Evolutionary conservation across 2,329 filamentous ascomycete species (phyloP).

Genomic region (Aspergillus sp.): DNA sequence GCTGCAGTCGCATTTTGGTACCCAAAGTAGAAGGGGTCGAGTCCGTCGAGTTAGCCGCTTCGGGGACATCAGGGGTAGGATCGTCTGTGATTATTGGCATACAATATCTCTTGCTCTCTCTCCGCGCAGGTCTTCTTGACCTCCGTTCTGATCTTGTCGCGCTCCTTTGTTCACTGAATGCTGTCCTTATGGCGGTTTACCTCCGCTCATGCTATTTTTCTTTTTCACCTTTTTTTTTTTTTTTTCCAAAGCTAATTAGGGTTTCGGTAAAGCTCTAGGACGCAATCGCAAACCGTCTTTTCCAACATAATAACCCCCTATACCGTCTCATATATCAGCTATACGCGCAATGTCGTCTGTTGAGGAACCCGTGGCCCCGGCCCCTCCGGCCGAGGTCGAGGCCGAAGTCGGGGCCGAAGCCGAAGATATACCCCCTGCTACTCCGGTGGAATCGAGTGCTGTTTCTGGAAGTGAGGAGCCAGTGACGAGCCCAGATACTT

Average conservation of each 20-base stretch:
- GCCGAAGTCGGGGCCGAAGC: constrained; percentile 30
- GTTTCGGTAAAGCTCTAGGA: neutral
- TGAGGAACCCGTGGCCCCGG: constrained; percentile 31
- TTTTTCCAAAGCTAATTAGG: constrained; percentile 5
- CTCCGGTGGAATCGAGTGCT: constrained; percentile 33
- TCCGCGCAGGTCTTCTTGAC: neutral
- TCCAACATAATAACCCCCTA: neutral
- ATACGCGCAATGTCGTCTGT: constrained; percentile 32
- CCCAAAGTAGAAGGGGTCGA: constrained; percentile 2
- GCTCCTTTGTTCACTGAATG: neutral
- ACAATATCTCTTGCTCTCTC: neutral
- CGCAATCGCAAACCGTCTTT: neutral
- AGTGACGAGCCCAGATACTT: constrained; percentile 35
- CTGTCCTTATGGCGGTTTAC: constrained; percentile 6
- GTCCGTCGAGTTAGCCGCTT: neutral
- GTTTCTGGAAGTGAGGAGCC: constrained; percentile 36
- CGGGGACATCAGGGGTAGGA: neutral
- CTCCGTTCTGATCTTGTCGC: neutral
- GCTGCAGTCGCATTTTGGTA: constrained; percentile 1
- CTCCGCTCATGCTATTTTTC: neutral
- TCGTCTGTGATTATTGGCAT: neutral
- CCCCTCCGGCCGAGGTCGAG: constrained; percentile 26
- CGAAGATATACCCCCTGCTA: constrained; percentile 34
- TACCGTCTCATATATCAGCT: neutral
- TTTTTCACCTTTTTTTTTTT: no score